These are phyloP conservation scores for Cladosporium colombiae DNA, from an alignment of 2,329 filamentous ascomycete genomes.

Conservation along the genomic window DNA sequence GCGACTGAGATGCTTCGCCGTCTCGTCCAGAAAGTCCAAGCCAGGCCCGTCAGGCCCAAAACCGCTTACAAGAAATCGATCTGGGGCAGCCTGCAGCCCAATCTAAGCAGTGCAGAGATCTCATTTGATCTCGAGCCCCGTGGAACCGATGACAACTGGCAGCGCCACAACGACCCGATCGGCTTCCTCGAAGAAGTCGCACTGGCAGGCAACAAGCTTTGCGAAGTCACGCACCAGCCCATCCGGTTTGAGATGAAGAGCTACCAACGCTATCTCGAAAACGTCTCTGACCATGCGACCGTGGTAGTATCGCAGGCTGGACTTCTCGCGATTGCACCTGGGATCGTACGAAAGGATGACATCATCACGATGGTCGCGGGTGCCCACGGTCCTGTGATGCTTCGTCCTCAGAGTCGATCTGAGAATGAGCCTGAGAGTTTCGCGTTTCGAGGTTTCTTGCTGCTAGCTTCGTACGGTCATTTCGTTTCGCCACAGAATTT, in stretches of 20 bases:
- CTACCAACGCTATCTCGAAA: not conserved
- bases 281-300: not conserved
- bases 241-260: not conserved
- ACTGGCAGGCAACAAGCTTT: not conserved
- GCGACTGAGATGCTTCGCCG: not conserved
- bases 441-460: not conserved
- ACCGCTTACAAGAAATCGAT: not conserved
- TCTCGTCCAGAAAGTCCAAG: not conserved
- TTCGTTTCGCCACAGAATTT: not conserved
- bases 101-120: not conserved
- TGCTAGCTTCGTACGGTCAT: not conserved
- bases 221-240: not conserved
- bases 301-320: not conserved
- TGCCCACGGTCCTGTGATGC: not conserved
- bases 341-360: not conserved
- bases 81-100: not conserved
- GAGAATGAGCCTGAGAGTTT: no score
- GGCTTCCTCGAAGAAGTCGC: not conserved
- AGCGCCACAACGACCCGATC: not conserved
- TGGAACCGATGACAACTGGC: not conserved
- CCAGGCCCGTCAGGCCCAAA: not conserved
- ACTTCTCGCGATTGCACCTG: not conserved
- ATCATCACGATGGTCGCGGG: not conserved
- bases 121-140: not conserved
- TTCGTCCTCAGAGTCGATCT: no score